phyloP scores from a whole-genome alignment of 1,139 yeast genomes.

The Blastobotrys petasosporus region DNA sequence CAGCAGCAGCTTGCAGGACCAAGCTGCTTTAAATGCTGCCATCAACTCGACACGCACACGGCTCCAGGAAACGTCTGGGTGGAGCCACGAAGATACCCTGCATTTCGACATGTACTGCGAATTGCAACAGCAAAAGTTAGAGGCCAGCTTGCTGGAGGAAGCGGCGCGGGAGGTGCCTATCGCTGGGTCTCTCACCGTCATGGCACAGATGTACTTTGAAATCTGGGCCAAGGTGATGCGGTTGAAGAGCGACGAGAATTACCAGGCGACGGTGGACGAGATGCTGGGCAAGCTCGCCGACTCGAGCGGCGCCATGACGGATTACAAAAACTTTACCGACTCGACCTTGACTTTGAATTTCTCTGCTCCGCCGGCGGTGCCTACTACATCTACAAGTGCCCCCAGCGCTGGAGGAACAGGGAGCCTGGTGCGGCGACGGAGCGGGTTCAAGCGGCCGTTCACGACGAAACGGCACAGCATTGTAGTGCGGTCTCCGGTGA shows the following conservation, averaged over 20 bases:
- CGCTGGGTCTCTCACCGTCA: conserved; percentile 13
- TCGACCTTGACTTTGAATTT: conserved; percentile 3
- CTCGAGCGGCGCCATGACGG: not conserved
- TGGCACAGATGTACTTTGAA: conserved; percentile 10
- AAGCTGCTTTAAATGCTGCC: conserved; percentile 17
- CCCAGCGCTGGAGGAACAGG: not conserved
- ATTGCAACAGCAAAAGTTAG: conserved; percentile 14
- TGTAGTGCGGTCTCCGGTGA: conserved; percentile 20
- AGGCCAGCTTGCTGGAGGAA: conserved; percentile 14
- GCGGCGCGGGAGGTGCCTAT: conserved; percentile 11
- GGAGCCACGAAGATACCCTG: conserved; percentile 20
- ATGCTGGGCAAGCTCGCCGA: not conserved
- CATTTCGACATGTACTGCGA: conserved; percentile 21
- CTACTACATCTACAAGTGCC: not conserved
- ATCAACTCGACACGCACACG: conserved; percentile 18
- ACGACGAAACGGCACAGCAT: conserved; percentile 15
- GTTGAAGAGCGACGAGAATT: conserved; percentile 1
- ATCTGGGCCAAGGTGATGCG: conserved; percentile 1
- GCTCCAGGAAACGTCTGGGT: conserved; percentile 24
- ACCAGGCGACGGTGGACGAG: conserved; percentile 4
- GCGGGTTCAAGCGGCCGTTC: conserved; percentile 14
- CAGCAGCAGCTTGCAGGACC: conserved; percentile 12
- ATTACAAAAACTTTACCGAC: conserved; percentile 5
- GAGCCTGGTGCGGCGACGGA: too few relatives aligned
- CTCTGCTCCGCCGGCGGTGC: not conserved